Conservation (phyloP, 2,329 filamentous ascomycete species). For the Pseudocercospora musae region DNA sequence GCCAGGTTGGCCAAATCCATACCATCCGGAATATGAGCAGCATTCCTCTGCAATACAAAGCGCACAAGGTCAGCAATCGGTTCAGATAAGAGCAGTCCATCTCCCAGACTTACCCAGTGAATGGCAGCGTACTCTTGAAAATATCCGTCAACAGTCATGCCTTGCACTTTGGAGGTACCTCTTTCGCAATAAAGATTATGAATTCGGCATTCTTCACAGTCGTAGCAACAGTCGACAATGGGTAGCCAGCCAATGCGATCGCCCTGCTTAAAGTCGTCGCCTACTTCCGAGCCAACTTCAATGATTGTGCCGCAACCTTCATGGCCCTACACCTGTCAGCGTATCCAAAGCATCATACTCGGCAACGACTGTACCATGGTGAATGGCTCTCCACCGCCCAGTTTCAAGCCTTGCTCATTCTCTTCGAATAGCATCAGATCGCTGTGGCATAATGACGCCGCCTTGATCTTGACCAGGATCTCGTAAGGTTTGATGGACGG, state of each 20-base stretch:
- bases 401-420: slow-evolving; percentile 14
- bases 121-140: slow-evolving; percentile 20
- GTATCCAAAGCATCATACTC: not conserved
- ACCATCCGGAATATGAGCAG: slow-evolving; percentile 16
- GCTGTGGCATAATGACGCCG: slow-evolving; percentile 22
- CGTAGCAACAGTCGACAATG: slow-evolving; percentile 19
- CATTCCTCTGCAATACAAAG: slow-evolving; percentile 6
- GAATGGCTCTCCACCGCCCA: slow-evolving; percentile 15
- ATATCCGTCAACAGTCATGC: slow-evolving; percentile 20
- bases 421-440: slow-evolving; percentile 23
- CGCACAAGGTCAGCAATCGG: not conserved
- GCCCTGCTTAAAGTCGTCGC: slow-evolving; percentile 10
- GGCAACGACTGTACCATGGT: slow-evolving; percentile 11
- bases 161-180: slow-evolving; percentile 15
- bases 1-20: slow-evolving; percentile 16
- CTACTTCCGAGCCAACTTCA: slow-evolving; percentile 10
- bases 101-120: not conserved
- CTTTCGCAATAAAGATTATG: slow-evolving; percentile 17
- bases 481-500: slow-evolving; percentile 17
- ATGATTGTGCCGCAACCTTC: slow-evolving; percentile 20
- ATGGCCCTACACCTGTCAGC: slow-evolving; percentile 12
- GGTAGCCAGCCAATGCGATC: slow-evolving; percentile 20
- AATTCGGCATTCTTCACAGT: slow-evolving; percentile 20
- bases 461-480: slow-evolving; percentile 20
- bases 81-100: not conserved